Evolutionary conservation across 164 flowering plant species (phyloP), one percentile per base, ranked within the genome.

Genomic region (Vitis labrusca): DNA sequence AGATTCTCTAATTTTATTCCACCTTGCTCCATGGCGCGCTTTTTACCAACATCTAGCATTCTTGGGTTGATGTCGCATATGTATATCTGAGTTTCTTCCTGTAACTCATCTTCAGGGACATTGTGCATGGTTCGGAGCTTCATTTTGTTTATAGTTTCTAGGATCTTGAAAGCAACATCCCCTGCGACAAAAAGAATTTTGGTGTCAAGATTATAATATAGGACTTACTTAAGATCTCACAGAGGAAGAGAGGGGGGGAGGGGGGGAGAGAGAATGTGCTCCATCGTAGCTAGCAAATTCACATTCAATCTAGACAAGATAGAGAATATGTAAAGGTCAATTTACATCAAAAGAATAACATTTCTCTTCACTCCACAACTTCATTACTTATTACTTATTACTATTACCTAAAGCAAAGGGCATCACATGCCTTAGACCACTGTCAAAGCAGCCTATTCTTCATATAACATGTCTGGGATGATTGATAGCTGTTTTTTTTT

Each of bases 41-140:
- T 85, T 79, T 86, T 96, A 48, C 99, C 99, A 68, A 96, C 97
- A 80, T 78, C 82, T 69, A 96, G 81, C 99, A 96, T 96, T 70
- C 85, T 87, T 50, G 95, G 93, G 77, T 93, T 96, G 72, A 96
- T 92, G 85, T 96, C 99, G 72, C 97, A 96, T 56, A 96, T 89
- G 79, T 80, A 89, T 61, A 96, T 86, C 74, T 81, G 77, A 71
- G 98, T 90, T 80, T 89, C 91, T 61, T 81, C 89, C 10, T 75
- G 81, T 63, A 87, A 66, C 56, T 81, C 74, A 76, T 91, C 94
- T 61, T 76, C 84, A 56, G 56, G 65, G 55, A 64, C 73, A 79
- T 86, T 80, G 66, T 76, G 83, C 63, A 84, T 2, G 55, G 93
- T 91, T 79, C 86, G 85, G n/a, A 73, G 79, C 44, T 67, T 82